These are phyloP conservation scores for Xylaria telfairii DNA, from an alignment of 495 filamentous ascomycete species.

Conservation along the genomic window DNA sequence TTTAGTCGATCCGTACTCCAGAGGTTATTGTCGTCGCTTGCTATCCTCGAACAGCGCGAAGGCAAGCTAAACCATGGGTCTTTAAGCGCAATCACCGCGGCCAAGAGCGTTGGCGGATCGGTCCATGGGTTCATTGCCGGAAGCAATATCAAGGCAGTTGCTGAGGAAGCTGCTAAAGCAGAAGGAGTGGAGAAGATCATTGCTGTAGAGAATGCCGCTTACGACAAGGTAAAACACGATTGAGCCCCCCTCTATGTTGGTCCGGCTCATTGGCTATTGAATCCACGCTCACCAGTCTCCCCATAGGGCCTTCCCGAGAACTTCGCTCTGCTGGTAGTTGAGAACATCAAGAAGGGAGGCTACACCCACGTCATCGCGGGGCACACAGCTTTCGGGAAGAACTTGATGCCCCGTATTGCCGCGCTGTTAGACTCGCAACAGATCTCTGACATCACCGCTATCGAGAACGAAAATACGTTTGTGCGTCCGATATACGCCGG, in stretches of 20 bases:
- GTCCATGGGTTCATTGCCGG: conserved; percentile 90
- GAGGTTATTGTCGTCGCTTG: conserved; percentile 84
- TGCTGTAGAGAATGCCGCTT: conserved; percentile 83
- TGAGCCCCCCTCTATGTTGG: too few species aligned
- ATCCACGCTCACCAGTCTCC: background rate
- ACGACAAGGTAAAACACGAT: conserved; percentile 76
- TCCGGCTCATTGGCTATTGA: background rate
- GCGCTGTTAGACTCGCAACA: conserved; percentile 92
- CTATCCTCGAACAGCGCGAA: conserved; percentile 90
- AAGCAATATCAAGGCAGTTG: conserved; percentile 76
- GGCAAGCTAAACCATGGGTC: conserved; percentile 85
- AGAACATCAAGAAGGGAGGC: conserved; percentile 93
- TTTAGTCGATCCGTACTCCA: conserved; percentile 55
- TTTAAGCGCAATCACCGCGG: conserved; percentile 84
- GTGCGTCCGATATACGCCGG: conserved; percentile 97
- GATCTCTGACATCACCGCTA: conserved; percentile 85
- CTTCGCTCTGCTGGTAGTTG: conserved; percentile 88
- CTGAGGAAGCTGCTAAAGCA: conserved; percentile 86
- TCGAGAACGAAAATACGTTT: conserved; percentile 92
- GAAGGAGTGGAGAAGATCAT: conserved; percentile 90
- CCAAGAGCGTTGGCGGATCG: conserved; percentile 81
- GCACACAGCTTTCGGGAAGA: conserved; percentile 97
- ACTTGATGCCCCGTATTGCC: conserved; percentile 91
- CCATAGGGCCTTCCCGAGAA: conserved; percentile 87
- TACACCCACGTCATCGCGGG: conserved; percentile 90